These are phyloP conservation scores for Colletotrichum liaoningense DNA, from an alignment of 2,329 filamentous ascomycete genomes.

Conservation along the genomic window DNA sequence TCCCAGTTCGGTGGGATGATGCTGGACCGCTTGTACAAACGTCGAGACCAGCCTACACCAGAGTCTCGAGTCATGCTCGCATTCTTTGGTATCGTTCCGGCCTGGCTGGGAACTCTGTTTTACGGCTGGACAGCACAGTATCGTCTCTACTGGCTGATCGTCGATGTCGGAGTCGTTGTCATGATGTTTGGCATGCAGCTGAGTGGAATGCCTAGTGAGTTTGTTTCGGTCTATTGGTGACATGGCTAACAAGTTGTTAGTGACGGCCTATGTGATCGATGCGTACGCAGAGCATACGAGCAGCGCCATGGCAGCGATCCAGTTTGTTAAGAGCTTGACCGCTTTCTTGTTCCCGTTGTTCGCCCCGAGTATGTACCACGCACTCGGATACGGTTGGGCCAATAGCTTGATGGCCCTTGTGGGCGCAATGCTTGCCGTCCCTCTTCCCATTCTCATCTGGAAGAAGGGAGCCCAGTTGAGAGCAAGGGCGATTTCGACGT, in stretches of 20 bases:
- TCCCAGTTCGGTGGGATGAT: slow-evolving; percentile 57
- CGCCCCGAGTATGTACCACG: slow-evolving; percentile 52
- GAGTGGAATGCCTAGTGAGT: slow-evolving; percentile 40
- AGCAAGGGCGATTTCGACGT: slow-evolving; percentile 35
- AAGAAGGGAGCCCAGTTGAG: slow-evolving; percentile 49
- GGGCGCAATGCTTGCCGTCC: slow-evolving; percentile 48
- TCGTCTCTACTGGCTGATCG: slow-evolving; percentile 50
- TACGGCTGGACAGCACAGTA: slow-evolving; percentile 57
- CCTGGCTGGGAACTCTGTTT: slow-evolving; percentile 47
- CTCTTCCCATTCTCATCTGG: slow-evolving; percentile 53
- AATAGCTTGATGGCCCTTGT: slow-evolving; percentile 52
- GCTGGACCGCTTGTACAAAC: slow-evolving; percentile 48
- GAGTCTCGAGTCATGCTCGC: slow-evolving; percentile 62
- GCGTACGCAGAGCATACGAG: slow-evolving; percentile 58
- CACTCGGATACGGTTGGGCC: slow-evolving; percentile 52
- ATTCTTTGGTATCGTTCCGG: slow-evolving; percentile 60
- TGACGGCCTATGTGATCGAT: slow-evolving; percentile 55
- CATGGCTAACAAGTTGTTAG: too few relatives aligned
- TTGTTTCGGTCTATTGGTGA: too few relatives aligned
- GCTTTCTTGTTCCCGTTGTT: slow-evolving; percentile 63
- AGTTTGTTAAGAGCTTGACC: slow-evolving; percentile 56
- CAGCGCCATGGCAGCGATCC: slow-evolving; percentile 57
- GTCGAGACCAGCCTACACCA: slow-evolving; percentile 49
- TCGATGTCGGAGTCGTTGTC: slow-evolving; percentile 49
- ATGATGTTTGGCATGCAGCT: slow-evolving; percentile 47